Evolutionary conservation across 1,139 yeast species (phyloP).

Genomic region (Kurtzmaniella quercitrusa): DNA sequence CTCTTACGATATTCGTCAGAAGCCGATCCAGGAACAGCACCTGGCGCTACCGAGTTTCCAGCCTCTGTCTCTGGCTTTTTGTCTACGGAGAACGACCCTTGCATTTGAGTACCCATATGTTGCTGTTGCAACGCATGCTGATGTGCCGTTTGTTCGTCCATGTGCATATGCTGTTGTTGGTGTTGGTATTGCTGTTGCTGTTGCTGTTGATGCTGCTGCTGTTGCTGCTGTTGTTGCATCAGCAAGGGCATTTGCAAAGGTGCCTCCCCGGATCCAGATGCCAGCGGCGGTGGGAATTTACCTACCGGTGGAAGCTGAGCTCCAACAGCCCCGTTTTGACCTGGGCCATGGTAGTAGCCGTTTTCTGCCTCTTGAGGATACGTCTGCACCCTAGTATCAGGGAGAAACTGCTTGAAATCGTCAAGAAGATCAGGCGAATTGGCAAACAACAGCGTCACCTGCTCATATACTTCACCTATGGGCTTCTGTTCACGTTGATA

Average conservation of each 20-base stretch:
- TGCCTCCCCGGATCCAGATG: constrained; percentile 30
- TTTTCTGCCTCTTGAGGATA: constrained; percentile 23
- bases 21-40: constrained; percentile 39
- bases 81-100: neutral
- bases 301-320: constrained; percentile 92
- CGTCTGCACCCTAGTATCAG: constrained; percentile 65
- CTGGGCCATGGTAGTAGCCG: constrained; percentile 11
- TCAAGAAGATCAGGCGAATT: constrained; percentile 93
- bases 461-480: constrained; percentile 89
- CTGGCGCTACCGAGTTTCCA: neutral
- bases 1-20: constrained; percentile 19
- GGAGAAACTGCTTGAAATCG: constrained; percentile 92
- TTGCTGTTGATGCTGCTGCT: constrained; percentile 14
- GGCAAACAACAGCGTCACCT: constrained; percentile 82
- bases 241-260: constrained; percentile 11
- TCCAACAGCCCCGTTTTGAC: constrained; percentile 9
- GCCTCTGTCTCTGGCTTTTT: constrained; percentile 6
- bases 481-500: constrained; percentile 96
- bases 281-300: constrained; percentile 79
- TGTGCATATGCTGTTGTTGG: constrained; percentile 1
- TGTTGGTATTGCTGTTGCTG: constrained; percentile 10
- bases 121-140: neutral
- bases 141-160: neutral
- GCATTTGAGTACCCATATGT: neutral
- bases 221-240: constrained; percentile 11